Evolutionary conservation across 2,329 filamentous ascomycete species (phyloP).

Genomic region (Tolypocladium ovalisporum): DNA sequence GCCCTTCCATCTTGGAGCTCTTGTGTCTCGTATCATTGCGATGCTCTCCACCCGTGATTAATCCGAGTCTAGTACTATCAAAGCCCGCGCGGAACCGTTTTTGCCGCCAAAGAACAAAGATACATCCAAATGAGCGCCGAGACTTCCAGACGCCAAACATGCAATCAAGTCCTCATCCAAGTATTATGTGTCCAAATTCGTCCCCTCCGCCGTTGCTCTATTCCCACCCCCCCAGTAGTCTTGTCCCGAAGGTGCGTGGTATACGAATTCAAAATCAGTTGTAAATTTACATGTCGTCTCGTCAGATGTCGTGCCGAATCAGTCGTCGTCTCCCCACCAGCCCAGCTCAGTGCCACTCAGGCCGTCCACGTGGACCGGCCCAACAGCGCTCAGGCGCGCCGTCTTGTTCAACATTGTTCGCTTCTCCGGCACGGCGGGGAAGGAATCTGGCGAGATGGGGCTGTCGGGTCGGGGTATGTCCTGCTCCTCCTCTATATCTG

Average conservation of each 20-base stretch:
- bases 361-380: conserved; percentile 11
- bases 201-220: no score
- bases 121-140: neutral
- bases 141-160: neutral
- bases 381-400: conserved; percentile 25
- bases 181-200: neutral
- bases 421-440: conserved; percentile 12
- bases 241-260: neutral
- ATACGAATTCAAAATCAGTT: neutral
- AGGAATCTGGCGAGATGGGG: conserved; percentile 23
- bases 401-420: conserved; percentile 21
- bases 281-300: neutral
- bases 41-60: neutral
- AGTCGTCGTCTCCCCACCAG: conserved; percentile 31
- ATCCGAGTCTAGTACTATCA: no score
- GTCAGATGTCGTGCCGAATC: conserved; percentile 2
- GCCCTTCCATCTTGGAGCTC: neutral
- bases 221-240: no score
- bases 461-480: conserved; percentile 30
- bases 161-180: neutral
- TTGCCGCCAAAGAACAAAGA: neutral
- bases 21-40: neutral
- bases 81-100: neutral
- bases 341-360: conserved; percentile 15
- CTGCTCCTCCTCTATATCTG: conserved; percentile 7